phyloP scores from a whole-genome alignment of 164 flowering plant species.

The Chimonanthus salicifolius region DNA sequence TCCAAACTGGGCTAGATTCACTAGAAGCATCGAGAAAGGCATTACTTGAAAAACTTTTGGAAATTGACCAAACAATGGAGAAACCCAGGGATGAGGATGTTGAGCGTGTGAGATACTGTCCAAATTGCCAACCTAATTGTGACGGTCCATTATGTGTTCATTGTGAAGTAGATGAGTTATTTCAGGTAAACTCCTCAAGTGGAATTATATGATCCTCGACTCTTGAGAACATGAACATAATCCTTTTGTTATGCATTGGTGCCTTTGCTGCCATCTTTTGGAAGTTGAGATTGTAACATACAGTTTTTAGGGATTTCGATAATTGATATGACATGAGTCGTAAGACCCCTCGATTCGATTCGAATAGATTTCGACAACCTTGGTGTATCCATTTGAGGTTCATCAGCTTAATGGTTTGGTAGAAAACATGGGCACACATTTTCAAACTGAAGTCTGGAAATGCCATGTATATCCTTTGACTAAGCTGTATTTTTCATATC shows the following conservation, averaged over 20 bases:
- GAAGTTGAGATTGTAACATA: not conserved
- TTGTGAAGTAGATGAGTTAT: slow-evolving; percentile 77
- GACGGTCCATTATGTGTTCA: slow-evolving; percentile 69
- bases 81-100: slow-evolving; percentile 80
- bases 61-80: slow-evolving; percentile 80
- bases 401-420: not conserved
- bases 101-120: slow-evolving; percentile 67
- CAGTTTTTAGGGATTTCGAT: no score
- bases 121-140: slow-evolving; percentile 47
- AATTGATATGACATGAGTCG: no score
- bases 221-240: not conserved
- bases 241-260: not conserved
- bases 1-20: slow-evolving; percentile 68
- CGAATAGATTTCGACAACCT: no score
- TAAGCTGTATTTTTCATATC: not conserved
- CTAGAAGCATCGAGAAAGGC: slow-evolving; percentile 60
- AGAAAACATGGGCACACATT: not conserved
- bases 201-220: not conserved
- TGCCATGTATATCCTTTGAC: not conserved
- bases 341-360: no score
- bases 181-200: slow-evolving; percentile 48
- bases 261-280: not conserved
- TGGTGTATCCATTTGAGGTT: not conserved
- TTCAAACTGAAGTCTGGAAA: not conserved
- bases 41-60: slow-evolving; percentile 58